These are phyloP conservation scores for Mycocentrospora acerina DNA, from an alignment of 2,329 filamentous ascomycete species.

Conservation along the genomic window DNA sequence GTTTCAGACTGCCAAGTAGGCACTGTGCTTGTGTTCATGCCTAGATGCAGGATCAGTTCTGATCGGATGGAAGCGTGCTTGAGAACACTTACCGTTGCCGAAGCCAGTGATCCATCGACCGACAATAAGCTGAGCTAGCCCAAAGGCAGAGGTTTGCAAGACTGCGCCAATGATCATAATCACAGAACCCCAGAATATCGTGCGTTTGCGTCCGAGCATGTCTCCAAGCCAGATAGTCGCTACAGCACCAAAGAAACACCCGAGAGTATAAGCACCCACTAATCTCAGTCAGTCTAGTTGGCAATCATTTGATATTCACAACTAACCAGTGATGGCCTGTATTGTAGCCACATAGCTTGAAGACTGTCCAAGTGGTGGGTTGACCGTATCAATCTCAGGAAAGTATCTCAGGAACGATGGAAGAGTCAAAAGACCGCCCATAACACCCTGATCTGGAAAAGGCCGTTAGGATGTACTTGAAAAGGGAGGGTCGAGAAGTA, in stretches of 20 bases:
- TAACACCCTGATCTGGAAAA: conserved; percentile 50
- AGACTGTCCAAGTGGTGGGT: conserved; percentile 33
- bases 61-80: no score
- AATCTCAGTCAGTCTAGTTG: conserved; percentile 1
- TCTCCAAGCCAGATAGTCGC: conserved; percentile 56
- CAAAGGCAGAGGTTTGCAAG: conserved; percentile 57
- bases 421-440: conserved; percentile 69
- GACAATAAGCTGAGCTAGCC: conserved; percentile 49
- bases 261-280: conserved; percentile 42
- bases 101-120: conserved; percentile 54
- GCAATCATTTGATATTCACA: conserved; percentile 13
- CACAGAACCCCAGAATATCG: conserved; percentile 60
- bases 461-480: conserved; percentile 7
- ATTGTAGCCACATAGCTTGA: conserved; percentile 43
- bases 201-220: conserved; percentile 57
- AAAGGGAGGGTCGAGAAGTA: conserved; percentile 1
- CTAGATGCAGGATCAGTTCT: conserved; percentile 2
- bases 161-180: conserved; percentile 62
- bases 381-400: conserved; percentile 44
- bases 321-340: conserved; percentile 47
- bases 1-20: conserved; percentile 52
- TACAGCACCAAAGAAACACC: conserved; percentile 50
- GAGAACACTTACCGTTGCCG: conserved; percentile 45
- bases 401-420: conserved; percentile 56
- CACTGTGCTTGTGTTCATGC: conserved; percentile 38